A percentile compares a stretch with the other conserved stretches of the same genome.
Evolutionary conservation across 345 rosid genomes (phyloP).

Genomic region (Turritis glabra): DNA sequence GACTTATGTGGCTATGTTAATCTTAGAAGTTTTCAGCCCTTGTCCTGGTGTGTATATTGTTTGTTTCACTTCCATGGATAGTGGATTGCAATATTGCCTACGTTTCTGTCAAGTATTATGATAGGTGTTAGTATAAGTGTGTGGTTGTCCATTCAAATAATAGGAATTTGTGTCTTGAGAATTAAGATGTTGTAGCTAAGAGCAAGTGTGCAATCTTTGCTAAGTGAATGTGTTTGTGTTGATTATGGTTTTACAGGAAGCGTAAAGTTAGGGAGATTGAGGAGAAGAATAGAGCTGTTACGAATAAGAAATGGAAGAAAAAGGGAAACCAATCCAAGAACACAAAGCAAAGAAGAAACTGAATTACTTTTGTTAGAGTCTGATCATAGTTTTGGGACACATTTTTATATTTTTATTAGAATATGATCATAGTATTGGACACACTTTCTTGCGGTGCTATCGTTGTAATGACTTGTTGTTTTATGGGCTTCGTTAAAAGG

Average conservation of each 20-base stretch:
- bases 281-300: conserved; percentile 52
- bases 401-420: not conserved
- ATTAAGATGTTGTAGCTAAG: not conserved
- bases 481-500: not conserved
- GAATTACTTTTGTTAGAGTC: conserved; percentile 28
- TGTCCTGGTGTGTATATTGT: not conserved
- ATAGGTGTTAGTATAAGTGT: not conserved
- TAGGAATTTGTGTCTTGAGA: not conserved
- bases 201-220: not conserved
- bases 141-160: not conserved
- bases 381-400: conserved; percentile 10
- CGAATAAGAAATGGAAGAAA: conserved; percentile 82
- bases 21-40: not conserved
- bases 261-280: conserved; percentile 88
- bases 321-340: conserved; percentile 61
- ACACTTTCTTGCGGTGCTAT: not conserved
- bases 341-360: conserved; percentile 67
- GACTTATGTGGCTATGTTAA: not conserved
- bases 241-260: conserved; percentile 51
- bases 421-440: not conserved
- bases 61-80: not conserved
- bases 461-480: conserved; percentile 9
- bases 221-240: conserved; percentile 1
- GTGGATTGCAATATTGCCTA: not conserved
- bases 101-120: not conserved